These are phyloP conservation scores for Boletus vermiculosoides DNA, from an alignment of 768 basidiomycete genomes.

Conservation along the genomic window DNA sequence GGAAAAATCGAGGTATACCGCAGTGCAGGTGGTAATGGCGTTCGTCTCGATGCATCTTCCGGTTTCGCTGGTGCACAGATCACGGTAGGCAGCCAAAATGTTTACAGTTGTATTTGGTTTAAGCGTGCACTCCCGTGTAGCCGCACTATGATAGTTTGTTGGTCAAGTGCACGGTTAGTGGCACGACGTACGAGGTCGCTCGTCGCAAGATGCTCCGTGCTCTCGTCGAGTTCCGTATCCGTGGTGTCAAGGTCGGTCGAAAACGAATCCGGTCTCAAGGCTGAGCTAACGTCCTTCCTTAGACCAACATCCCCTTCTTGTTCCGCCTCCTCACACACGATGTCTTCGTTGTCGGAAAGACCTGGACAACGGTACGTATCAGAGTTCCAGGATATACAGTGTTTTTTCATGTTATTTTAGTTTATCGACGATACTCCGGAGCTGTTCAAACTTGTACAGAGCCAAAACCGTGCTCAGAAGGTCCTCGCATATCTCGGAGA, in stretches of 20 bases:
- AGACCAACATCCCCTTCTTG: constrained; percentile 99
- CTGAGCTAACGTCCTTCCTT: neutral
- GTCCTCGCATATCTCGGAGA: constrained; percentile 96
- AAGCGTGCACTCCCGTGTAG: constrained; percentile 36
- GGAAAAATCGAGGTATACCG: constrained; percentile 99
- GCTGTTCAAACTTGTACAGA: constrained; percentile 96
- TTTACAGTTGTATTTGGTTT: constrained; percentile 3
- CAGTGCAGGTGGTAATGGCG: constrained; percentile 97
- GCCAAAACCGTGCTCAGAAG: constrained; percentile 98
- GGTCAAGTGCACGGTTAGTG: constrained; percentile 94
- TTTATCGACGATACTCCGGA: constrained; percentile 99
- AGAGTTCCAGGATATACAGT: neutral
- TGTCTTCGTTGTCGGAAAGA: constrained; percentile 92
- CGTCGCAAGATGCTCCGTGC: constrained; percentile 99
- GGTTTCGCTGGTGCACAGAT: constrained; percentile 99
- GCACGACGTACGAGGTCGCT: constrained; percentile 98
- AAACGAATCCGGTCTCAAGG: neutral
- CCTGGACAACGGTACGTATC: constrained; percentile 86
- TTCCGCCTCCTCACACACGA: constrained; percentile 97
- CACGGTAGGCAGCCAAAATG: constrained; percentile 56
- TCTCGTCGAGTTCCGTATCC: constrained; percentile 99
- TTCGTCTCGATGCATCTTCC: constrained; percentile 93
- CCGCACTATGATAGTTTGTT: constrained; percentile 98
- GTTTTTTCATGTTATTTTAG: constrained; percentile 38
- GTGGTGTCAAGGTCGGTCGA: constrained; percentile 82